Evolutionary conservation across 1,284 basidiomycete genomes (phyloP), one percentile per base, ranked within the genome.

Genomic region (Singerocomus rubriflavus): DNA sequence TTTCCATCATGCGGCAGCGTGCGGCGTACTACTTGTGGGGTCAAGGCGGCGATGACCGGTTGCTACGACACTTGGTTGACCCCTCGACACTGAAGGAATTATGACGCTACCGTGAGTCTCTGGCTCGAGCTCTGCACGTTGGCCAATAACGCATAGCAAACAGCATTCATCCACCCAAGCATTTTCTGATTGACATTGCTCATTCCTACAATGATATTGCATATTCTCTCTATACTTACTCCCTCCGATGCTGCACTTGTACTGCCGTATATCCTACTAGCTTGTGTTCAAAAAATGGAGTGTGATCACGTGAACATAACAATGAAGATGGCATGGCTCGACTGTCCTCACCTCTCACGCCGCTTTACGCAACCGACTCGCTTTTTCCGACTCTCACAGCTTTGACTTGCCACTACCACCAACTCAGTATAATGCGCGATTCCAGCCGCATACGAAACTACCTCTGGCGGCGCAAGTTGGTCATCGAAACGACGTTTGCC

Each of bases 401-500:
- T 30, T 29, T 14, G 29, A 46, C 37, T 29, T 38, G 16, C 32
- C 32, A 38, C 53, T 31, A 44, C 16, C 41, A 40, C 25, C 21
- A 30, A 13, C 26, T 3, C 27, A 30, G 14, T 12, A 56, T 44
- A 46, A 50, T 57, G 33, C 54, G 48, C 26, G 54, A 60, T 26
- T 57, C 59, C 17, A 34, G 25, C 17, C 65, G 63, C 37, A 55
- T 69, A 55, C 50, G 65, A 57, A 58, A 66, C 45, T 60, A 67
- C 57, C 52, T 79, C 46, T 80, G 79, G 79, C 72, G 76, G 27
- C 64, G 70, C 56, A 71, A 74, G 53, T 61, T 81, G 45, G 74
- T 77, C 70, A 62, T 81, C 35, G 79, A 80, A 65, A 69, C 72
- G 3, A 81, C 79, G 0, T 78, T 76, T 55, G 80, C 71, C 16